Base-by-base conservation (phyloP, 768 basidiomycete genomes). In the Leucosporidium yakuticum region DNA sequence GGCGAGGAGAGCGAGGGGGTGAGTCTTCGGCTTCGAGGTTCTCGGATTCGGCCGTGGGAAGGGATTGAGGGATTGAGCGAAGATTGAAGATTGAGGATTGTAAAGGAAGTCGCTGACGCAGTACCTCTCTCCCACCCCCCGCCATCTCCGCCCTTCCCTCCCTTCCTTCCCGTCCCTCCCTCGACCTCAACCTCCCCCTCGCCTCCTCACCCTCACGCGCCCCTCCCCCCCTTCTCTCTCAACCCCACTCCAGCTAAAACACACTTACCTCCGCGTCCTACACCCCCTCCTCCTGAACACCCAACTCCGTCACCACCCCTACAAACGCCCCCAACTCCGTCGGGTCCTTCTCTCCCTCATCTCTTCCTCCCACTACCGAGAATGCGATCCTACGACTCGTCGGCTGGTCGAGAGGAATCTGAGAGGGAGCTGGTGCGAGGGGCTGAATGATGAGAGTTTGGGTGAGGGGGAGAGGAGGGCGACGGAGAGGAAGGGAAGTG, bases 221-320 rank as follows among this genome's bases (percentile, higher is more conserved):
- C n/a, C n/a, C n/a, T n/a, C n/a, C n/a, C n/a, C 7, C 21, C 11
- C 39, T 20, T 25, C n/a, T 32, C 5, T 8, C 31, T 14, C 50
- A 49, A 39, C 39, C 6, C 29, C 6, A 4, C 73, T n/a, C n/a
- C n/a, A 91, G 87, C 83, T 98, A 54, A 90, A 92, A 59, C 95
- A 99, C 77, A 98, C 95, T 1, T 99, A 93, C 77, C 87, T 98
- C 39, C 90, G 96, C 25, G 96, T 99, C 15, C 83, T 99, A 21
- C 91, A 98, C 76, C 96, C 95, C 0, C 86, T 99, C 6, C 84
- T 99, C 53, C 92, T 89, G 15, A 92, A 90, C 78, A 98, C 95
- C 0, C 96, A 99, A 78, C 83, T 99, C 9, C 86, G 86, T 19
- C 81, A 84, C 20, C 79, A 86, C 65, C 89, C 91, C 0, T 97